A percentile compares a stretch with the other conserved stretches of the same genome.
Evolutionary conservation across 805 yeast species (phyloP).

Genomic region (Teunomyces tritomae): DNA sequence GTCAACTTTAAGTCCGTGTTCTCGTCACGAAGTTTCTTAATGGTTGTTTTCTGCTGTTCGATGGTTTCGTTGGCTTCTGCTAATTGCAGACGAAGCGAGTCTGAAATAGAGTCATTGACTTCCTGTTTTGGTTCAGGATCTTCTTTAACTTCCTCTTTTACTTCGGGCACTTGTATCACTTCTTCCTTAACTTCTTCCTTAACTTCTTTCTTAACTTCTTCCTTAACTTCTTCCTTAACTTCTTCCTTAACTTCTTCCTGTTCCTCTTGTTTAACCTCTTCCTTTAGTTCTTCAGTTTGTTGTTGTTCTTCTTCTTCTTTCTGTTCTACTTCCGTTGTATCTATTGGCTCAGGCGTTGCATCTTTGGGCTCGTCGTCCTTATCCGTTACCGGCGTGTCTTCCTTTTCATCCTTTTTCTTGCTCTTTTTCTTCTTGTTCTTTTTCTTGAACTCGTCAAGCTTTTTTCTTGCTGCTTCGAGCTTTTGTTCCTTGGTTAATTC

Average conservation of each 20-base stretch:
- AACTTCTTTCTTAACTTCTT: not conserved
- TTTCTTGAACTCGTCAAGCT: constrained; percentile 66
- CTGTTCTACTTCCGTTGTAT: constrained; percentile 4
- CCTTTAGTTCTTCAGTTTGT: constrained; percentile 3
- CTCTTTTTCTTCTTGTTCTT: constrained; percentile 53
- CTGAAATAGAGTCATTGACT: constrained; percentile 1
- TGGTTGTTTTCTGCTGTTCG: constrained; percentile 32
- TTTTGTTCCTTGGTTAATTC: constrained; percentile 52
- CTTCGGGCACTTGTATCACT: not conserved
- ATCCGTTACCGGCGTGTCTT: constrained; percentile 4
- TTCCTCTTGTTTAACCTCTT: not conserved
- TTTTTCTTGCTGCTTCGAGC: constrained; percentile 71
- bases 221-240: not conserved
- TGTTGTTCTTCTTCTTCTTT: constrained; percentile 1
- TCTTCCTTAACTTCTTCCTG: constrained; percentile 5
- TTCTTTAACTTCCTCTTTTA: constrained; percentile 1
- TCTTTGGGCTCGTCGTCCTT: constrained; percentile 5
- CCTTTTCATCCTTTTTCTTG: constrained; percentile 35
- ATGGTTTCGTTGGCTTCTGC: constrained; percentile 17
- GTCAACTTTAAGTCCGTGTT: constrained; percentile 41
- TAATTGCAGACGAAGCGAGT: not conserved
- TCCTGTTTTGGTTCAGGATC: not conserved
- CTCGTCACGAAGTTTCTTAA: constrained; percentile 37
- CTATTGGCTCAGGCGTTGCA: constrained; percentile 5
- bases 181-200: constrained; percentile 5